These are phyloP conservation scores for Tolypocladium capitatum DNA, from an alignment of 2,329 filamentous ascomycete genomes.

Conservation along the genomic window DNA sequence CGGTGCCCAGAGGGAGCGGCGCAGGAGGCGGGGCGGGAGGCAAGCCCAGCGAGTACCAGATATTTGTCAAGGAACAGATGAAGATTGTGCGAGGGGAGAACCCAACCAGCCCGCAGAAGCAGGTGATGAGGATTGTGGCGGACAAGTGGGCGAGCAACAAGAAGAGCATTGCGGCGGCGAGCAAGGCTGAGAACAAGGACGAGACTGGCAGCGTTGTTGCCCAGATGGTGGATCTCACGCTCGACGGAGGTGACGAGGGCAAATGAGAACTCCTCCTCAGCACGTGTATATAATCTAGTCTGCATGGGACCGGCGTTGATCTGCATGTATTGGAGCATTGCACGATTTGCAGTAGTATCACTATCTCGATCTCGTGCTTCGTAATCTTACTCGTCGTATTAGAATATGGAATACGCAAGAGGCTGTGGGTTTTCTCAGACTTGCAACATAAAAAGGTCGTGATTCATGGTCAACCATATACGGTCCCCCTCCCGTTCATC, in stretches of 20 bases:
- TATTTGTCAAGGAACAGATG: slow-evolving; percentile 56
- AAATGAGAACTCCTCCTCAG: background rate
- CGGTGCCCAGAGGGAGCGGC: slow-evolving; percentile 37
- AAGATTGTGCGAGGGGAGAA: slow-evolving; percentile 41
- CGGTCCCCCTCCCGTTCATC: background rate
- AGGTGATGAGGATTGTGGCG: slow-evolving; percentile 56
- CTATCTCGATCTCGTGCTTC: background rate
- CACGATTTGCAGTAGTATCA: background rate
- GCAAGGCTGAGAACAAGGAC: slow-evolving; percentile 3
- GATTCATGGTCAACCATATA: background rate
- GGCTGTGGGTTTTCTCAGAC: background rate
- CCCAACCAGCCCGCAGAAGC: slow-evolving; percentile 46
- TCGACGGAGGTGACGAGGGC: background rate
- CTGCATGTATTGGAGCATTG: background rate
- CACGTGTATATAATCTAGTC: background rate
- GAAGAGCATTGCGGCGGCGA: slow-evolving; percentile 24
- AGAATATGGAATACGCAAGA: background rate
- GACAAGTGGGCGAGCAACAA: slow-evolving; percentile 43
- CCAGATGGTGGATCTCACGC: background rate
- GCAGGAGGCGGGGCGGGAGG: slow-evolving; percentile 6
- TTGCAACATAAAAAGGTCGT: background rate
- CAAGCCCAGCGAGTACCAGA: slow-evolving; percentile 31
- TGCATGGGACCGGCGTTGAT: background rate
- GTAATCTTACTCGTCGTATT: background rate
- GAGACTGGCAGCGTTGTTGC: slow-evolving; percentile 1